Base-by-base conservation (phyloP, 108 stramenopile species). In the Fragilariopsis cylindrus region DNA sequence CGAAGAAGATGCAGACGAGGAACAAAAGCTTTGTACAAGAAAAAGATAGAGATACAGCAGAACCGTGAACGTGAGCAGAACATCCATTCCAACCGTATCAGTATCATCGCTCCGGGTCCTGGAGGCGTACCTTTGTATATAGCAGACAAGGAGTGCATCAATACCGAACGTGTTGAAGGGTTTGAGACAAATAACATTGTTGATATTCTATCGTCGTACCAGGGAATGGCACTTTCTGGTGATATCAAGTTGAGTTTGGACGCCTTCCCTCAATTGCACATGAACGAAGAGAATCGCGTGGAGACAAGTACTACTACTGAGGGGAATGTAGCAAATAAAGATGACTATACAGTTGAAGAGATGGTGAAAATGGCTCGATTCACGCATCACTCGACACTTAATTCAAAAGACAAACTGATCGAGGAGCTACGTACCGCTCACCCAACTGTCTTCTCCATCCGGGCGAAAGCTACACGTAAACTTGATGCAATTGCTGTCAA, bases 401-500 rank as follows among this genome's bases (percentile, higher is more conserved):
- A 77, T 18, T 93, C 92, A 5, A 92, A 87, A 57, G 94, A 93
- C 21, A 84, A 84, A 56, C 63, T 91, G 13, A 76, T 95, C 46
- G 91, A 92, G 13, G 90, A 92, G 55, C 79, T 94, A 8, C 84
- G 80, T 9, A 88, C 72, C 41, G 70, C 76, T 4, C 77, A 84
- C 64, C 81, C 85, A 4, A 56, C 45, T 15, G 70, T 85, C 39
- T 85, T 90, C 46, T 81, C 73, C 8, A 93, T 85, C 63, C 78
- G 88, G 9, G 88, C 90, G 18, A 80, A 89, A 63, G 90, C 89
- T 3, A 84, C 83, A 62, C 79, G 89, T 12, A 89, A 90, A 71
- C 70, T 95, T n/a, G 91, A 92, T 42, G 76, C 76, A 15, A 88
- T 90, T 57, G 94, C 94, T 6, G 80, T 74, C 44, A 95, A 95